Base-by-base conservation (phyloP, 345 rosid species). In the Adansonia digitata region DNA sequence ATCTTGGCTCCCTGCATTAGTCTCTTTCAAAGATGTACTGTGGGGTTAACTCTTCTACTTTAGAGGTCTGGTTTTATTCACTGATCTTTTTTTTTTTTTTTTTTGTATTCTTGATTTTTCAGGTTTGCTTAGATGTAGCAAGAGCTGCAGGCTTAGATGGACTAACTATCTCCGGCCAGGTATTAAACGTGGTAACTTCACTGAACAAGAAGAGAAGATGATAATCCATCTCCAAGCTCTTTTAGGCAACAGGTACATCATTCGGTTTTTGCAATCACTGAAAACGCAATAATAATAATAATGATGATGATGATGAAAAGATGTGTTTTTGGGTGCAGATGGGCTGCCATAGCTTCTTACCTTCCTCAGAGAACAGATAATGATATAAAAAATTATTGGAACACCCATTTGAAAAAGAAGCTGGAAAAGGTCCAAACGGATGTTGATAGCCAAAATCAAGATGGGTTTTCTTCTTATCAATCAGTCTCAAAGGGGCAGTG, bases 321-420 rank as follows among this genome's bases (percentile, higher is more conserved):
- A 10, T 5, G 0, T n/a, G 22, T 73, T 63, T 4, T 5, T 51
- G 40, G 29, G 51, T 81, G 72, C 82, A 94, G 98, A 84, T 94
- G 98, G 98, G 98, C 98, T 53, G 98, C 99, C 57, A 95, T 95
- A 80, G 99, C 99, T 49, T 91, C 98, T 3, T 93, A 95, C 61
- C 97, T 95, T 81, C 97, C 99, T 18, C 95, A 94, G 77, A 88
- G 97, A 75, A 94, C 98, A 27, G 98, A 94, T 65, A 94, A 94
- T 48, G 99, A 94, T 75, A 89, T 95, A 72, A 93, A 95, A 75
- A 93, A 95, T 75, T 93, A 87, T 51, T 95, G 99, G 98, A 93
- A 94, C 83, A 92, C 97, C 64, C 93, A 92, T 77, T 72, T 94
- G 74, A 94, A 88, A 80, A 94, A 87, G 87, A 94, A 94, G 85